Percentiles rank a stretch among this genome's conserved stretches.
phyloP scores from a whole-genome alignment of 2,329 filamentous ascomycete species.

The Macrophomina phaseolina region DNA sequence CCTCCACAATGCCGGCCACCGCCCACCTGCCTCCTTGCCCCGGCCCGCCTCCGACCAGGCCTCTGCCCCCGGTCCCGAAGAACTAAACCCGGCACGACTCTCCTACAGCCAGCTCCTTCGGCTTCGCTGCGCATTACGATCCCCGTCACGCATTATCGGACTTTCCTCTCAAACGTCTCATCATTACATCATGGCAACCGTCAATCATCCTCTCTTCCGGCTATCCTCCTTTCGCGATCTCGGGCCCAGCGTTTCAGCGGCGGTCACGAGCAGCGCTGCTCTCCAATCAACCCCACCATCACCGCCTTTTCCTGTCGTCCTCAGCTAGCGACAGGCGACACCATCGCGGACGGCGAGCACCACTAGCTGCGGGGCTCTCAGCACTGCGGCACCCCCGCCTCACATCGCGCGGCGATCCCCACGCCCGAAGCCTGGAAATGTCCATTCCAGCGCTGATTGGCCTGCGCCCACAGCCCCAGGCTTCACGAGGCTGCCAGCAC shows the following conservation, averaged over 20 bases:
- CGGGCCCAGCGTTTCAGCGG: constrained; percentile 23
- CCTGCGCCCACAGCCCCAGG: neutral
- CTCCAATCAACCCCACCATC: constrained; percentile 26
- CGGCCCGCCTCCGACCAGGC: constrained; percentile 54
- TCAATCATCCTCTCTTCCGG: constrained; percentile 17
- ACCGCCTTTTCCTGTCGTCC: constrained; percentile 15
- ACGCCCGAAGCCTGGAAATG: constrained; percentile 21
- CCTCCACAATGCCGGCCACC: constrained; percentile 45
- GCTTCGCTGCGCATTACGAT: constrained; percentile 23
- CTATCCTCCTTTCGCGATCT: constrained; percentile 10
- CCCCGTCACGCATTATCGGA: constrained; percentile 26
- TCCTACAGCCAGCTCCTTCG: constrained; percentile 1
- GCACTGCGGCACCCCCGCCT: constrained; percentile 4
- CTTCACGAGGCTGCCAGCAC: constrained; percentile 22
- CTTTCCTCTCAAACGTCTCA: constrained; percentile 20
- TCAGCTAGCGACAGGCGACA: constrained; percentile 3
- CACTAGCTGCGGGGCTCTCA: constrained; percentile 6
- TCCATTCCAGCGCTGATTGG: constrained; percentile 11
- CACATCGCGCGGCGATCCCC: constrained; percentile 13
- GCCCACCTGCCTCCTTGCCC: constrained; percentile 55
- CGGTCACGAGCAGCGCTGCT: constrained; percentile 21
- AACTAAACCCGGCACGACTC: constrained; percentile 40
- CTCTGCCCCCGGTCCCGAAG: constrained; percentile 53
- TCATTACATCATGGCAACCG: constrained; percentile 26
- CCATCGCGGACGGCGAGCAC: constrained; percentile 3